A percentile compares a stretch with the other conserved stretches of the same genome.
These are phyloP conservation scores for Crucihimalaya himalaica DNA, from an alignment of 345 rosid species.

Conservation along the genomic window DNA sequence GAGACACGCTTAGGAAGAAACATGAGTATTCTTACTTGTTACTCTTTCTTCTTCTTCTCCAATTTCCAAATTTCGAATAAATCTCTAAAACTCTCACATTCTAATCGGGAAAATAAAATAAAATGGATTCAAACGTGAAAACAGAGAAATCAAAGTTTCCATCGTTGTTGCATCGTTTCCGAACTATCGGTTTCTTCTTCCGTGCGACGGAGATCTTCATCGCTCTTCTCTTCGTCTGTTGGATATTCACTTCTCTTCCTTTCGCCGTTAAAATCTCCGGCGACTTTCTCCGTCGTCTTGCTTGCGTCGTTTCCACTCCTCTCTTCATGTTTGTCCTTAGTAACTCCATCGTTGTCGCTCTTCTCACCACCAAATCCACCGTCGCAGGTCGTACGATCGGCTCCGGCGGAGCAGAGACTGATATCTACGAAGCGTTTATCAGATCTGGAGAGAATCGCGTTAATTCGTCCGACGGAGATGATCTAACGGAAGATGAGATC, in stretches of 20 bases:
- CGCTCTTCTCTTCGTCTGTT: constrained; percentile 47
- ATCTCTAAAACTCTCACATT: neutral
- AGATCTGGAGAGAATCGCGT: constrained; percentile 42
- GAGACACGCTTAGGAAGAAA: neutral
- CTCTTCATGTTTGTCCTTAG: constrained; percentile 59
- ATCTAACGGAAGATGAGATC: constrained; percentile 41
- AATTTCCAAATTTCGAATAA: neutral
- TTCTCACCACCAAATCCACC: constrained; percentile 58
- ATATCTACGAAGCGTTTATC: constrained; percentile 48
- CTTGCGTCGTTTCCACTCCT: constrained; percentile 52
- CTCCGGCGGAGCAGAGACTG: constrained; percentile 23
- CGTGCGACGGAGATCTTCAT: constrained; percentile 39
- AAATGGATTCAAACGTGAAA: constrained; percentile 49
- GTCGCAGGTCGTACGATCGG: neutral
- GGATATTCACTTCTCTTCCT: constrained; percentile 58
- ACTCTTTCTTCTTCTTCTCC: neutral
- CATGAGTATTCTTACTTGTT: constrained; percentile 20
- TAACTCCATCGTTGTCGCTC: constrained; percentile 59
- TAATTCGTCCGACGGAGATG: constrained; percentile 11
- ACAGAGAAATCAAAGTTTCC: constrained; percentile 40
- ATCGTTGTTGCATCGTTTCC: constrained; percentile 32
- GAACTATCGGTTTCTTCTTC: constrained; percentile 42
- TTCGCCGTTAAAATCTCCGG: constrained; percentile 49
- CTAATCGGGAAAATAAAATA: neutral
- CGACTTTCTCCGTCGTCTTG: constrained; percentile 45